phyloP scores from a whole-genome alignment of 768 basidiomycete species.

The Tylopilus sp. region DNA sequence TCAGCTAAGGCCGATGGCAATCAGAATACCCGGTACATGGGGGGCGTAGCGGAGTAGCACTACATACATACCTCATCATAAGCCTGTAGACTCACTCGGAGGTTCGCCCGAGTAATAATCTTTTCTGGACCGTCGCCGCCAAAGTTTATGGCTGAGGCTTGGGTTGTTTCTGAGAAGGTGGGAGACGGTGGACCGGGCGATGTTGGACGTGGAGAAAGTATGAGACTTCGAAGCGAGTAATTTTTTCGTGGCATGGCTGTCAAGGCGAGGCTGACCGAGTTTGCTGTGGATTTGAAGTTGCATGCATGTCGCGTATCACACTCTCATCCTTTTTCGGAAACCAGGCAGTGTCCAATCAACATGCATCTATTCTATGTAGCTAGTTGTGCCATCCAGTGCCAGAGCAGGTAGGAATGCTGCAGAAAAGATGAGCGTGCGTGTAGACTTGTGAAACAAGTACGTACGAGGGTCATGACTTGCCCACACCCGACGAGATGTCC shows the following conservation, averaged over 20 bases:
- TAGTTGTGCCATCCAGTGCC: not conserved
- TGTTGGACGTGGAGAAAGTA: constrained; percentile 44
- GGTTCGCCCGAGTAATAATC: constrained; percentile 76
- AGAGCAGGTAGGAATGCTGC: constrained; percentile 2
- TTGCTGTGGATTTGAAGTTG: constrained; percentile 13
- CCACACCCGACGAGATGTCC: constrained; percentile 52
- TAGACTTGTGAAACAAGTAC: constrained; percentile 3
- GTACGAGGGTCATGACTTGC: constrained; percentile 17
- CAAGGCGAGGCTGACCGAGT: constrained; percentile 10
- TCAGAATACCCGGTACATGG: constrained; percentile 9
- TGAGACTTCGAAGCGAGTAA: constrained; percentile 54
- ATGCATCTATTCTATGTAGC: constrained; percentile 9
- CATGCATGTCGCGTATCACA: constrained; percentile 4
- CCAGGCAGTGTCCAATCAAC: constrained; percentile 9
- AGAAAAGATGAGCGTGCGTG: constrained; percentile 1
- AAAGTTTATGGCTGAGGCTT: constrained; percentile 74
- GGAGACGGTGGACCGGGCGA: constrained; percentile 73
- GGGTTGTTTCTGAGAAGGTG: constrained; percentile 78
- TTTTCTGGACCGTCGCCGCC: constrained; percentile 72
- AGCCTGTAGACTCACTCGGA: constrained; percentile 73
- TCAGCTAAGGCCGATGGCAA: constrained; percentile 52
- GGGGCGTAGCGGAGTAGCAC: not conserved
- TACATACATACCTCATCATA: constrained; percentile 68
- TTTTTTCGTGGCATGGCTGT: constrained; percentile 46
- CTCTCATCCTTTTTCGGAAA: constrained; percentile 13